Conservation (phyloP, 106 monocot genomes). For the Dendrobium catenatum region DNA sequence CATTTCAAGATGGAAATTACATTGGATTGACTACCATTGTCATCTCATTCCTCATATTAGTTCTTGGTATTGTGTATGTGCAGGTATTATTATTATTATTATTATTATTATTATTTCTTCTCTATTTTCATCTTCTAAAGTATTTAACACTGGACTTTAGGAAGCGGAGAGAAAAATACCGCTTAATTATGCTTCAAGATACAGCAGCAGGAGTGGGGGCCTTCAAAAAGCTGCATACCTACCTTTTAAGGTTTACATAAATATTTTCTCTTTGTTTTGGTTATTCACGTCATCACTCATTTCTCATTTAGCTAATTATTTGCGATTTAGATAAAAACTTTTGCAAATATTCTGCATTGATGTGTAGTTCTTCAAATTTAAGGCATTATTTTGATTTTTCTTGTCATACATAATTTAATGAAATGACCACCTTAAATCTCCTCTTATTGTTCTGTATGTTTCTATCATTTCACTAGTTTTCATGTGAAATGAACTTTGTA, state of each 20-base stretch:
- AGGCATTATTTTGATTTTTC: background rate
- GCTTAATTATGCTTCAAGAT: constrained; percentile 99
- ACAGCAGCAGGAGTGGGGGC: constrained; percentile 71
- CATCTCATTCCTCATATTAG: constrained; percentile 70
- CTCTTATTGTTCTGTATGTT: background rate
- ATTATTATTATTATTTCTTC: constrained; percentile 5
- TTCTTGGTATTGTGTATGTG: constrained; percentile 99
- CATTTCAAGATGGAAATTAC: constrained; percentile 94
- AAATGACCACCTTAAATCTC: background rate
- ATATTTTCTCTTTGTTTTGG: background rate
- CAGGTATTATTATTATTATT: constrained; percentile 40
- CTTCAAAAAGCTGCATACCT: constrained; percentile 94
- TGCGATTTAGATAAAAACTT: background rate
- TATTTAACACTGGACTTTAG: constrained; percentile 48
- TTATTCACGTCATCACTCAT: background rate
- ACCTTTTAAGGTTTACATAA: constrained; percentile 83
- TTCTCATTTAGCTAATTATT: background rate
- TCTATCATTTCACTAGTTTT: too few relatives aligned
- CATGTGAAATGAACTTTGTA: background rate
- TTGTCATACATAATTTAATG: background rate
- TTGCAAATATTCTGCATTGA: background rate
- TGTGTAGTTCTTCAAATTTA: constrained; percentile 1
- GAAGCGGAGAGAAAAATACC: constrained; percentile 99
- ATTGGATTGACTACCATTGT: constrained; percentile 68
- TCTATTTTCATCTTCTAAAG: constrained; percentile 15